Base-by-base conservation (phyloP, 2,329 filamentous ascomycete genomes). In the Microdochium paspali region DNA sequence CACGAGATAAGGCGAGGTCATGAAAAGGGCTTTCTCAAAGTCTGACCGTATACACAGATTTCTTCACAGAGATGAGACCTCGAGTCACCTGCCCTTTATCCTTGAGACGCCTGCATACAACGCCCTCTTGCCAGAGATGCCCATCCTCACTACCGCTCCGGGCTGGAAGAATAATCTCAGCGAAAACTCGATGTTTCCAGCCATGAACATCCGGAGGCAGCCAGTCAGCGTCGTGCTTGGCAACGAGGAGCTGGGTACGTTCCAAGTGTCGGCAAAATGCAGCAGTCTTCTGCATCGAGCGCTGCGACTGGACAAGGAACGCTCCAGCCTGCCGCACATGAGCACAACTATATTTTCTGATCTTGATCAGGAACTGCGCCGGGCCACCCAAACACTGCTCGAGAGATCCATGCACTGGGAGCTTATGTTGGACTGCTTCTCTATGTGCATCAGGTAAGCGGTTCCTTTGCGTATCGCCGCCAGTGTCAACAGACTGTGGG, bases 361-460 rank as follows among this genome's bases (percentile, higher is more conserved):
- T 4, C 50, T 64, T 9, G 61, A 64, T 32, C 45, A 44, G 4
- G 61, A 64, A 49, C 59, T 64, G 35, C 49, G 60, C 25, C 47
- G 50, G 15, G 52, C 58, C 23, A 61, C 61, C 4, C 47, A 51
- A 35, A 53, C 53, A 21, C 51, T 64, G 21, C 45, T 64, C 12
- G 47, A 48, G 15, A 51, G 61, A 18, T 57, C 54, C 25, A 35
- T 58, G 9, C 56, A 63, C 20, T 64, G 61, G 61, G 59, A 61
- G 48, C 47, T 52, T 18, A 54, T 55, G 44, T 57, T 64, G 1
- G 61, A 64, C 39, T 61, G 60, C 44, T 64, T 64, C 32, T 58
- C 61, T 4, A 62, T 64, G 60, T 54, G 60, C n/a, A 51, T 59
- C 24, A 60, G 59, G 60, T 62, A 56, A 24, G 55, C n/a, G n/a